Evolutionary conservation across 352 stramenopile species (phyloP), one percentile per base, ranked within the genome.

Genomic region (Globisporangium nodosum): DNA sequence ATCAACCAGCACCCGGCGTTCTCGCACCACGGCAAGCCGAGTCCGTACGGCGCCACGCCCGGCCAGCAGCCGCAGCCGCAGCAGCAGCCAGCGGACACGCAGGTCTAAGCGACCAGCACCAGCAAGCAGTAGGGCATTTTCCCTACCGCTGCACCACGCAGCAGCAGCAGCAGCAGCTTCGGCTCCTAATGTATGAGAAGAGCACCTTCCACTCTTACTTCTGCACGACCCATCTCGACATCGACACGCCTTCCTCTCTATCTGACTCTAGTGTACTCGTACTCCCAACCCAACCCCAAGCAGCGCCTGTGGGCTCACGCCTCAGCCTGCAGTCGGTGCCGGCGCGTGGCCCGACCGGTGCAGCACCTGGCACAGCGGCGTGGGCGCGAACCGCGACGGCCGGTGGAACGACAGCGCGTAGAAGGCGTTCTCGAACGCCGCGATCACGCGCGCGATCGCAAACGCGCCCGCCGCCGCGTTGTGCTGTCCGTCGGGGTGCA

Each of bases 371-470:
- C 71, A 87, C 40, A 94, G 61, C n/a, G 82, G 85, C 35, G 85
- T 88, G 20, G 82, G 82, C 45, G 83, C 82, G 56, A 94, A 92
- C 52, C 77, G 71, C n/a, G 74, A 87, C 13, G 81, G 62, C 4
- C 77, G 81, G 46, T 92, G 83, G 65, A 89, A 94, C 48, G 65
- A 79, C 18, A 92, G 56, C 15, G 85, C 82, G 61, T 88, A 92
- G 58, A 81, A 92, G 3, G 78, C 79, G 64, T 92, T 88, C 63
- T 94, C 85, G 52, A 94, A 67, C n/a, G 83, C 85, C 0, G 82
- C 58, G 30, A 92, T 85, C 30, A 92, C 83, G 30, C 85, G 85
- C 33, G 81, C 82, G 27, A 94, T 83, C 18, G 77, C 82, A 51
- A 91, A 92, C 12, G 85, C 78, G 2, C 85, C 81, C 0, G 85